A percentile compares a stretch with the other conserved stretches of the same genome.
Evolutionary conservation across 148 eudicot species (phyloP).

Genomic region (Agrostemma githago): DNA sequence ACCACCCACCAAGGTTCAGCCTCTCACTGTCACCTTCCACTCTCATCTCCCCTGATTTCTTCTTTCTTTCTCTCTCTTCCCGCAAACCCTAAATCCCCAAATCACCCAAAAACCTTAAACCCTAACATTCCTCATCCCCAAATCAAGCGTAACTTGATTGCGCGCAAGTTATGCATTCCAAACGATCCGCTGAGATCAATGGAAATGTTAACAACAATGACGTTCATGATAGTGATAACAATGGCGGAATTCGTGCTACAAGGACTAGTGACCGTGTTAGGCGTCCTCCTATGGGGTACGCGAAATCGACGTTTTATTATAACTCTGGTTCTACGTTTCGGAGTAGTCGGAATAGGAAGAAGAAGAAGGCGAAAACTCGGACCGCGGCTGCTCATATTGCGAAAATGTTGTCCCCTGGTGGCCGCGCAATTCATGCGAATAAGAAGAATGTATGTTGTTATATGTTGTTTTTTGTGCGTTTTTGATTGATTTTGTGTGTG

Average conservation of each 20-base stretch:
- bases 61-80: too few species aligned
- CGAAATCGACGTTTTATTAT: conserved; percentile 20
- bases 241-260: conserved; percentile 18
- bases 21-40: not conserved
- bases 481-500: not conserved
- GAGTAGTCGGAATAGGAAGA: conserved; percentile 40
- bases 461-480: not conserved
- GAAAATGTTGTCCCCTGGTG: conserved; percentile 57
- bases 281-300: conserved; percentile 44
- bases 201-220: conserved; percentile 17
- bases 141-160: not conserved
- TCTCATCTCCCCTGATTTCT: not conserved
- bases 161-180: conserved; percentile 48
- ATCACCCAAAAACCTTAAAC: not conserved
- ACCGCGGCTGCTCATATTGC: conserved; percentile 88
- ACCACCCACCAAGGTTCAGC: not conserved
- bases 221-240: not conserved
- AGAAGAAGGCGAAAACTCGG: conserved; percentile 55
- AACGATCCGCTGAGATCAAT: conserved; percentile 51
- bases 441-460: conserved; percentile 40
- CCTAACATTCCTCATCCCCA: not conserved
- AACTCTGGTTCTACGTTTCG: conserved; percentile 34
- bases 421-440: conserved; percentile 33
- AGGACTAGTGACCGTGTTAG: conserved; percentile 76
- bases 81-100: conserved; percentile 19